Conservation (phyloP, 371 early-diverging fungal species). For the Haplosporangium sp. region DNA sequence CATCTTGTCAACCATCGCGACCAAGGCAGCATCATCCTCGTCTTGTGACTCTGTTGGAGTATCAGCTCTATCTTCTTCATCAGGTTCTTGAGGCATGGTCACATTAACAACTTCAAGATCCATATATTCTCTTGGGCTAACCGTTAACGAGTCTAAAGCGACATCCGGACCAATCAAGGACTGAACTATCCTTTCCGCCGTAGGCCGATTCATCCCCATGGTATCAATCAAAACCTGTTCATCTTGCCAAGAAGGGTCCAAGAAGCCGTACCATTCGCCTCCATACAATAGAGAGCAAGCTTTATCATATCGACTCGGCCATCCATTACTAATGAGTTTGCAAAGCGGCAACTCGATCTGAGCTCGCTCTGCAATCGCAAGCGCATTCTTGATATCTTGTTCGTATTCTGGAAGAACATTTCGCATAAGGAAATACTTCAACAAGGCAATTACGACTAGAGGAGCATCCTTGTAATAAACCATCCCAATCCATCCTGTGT, state of each 20-base stretch:
- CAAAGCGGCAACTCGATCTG: slow-evolving; percentile 64
- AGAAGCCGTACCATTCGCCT: slow-evolving; percentile 41
- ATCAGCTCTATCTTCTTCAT: not conserved
- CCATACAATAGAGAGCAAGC: slow-evolving; percentile 63
- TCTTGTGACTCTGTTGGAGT: not conserved
- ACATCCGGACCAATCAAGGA: slow-evolving; percentile 19
- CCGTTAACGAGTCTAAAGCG: slow-evolving; percentile 7
- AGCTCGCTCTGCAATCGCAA: slow-evolving; percentile 60
- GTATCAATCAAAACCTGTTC: slow-evolving; percentile 2
- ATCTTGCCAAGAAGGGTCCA: slow-evolving; percentile 23
- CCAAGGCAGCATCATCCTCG: slow-evolving; percentile 14
- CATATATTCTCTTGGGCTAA: slow-evolving; percentile 19
- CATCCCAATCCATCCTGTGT: slow-evolving; percentile 59
- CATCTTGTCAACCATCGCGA: slow-evolving; percentile 37
- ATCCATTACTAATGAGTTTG: slow-evolving; percentile 51
- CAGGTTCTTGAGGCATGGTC: slow-evolving; percentile 14
- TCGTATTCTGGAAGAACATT: slow-evolving; percentile 68
- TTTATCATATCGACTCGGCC: slow-evolving; percentile 63
- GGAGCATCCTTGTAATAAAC: slow-evolving; percentile 63
- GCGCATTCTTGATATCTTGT: slow-evolving; percentile 62
- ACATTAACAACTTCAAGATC: slow-evolving; percentile 35
- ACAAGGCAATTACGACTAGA: slow-evolving; percentile 60
- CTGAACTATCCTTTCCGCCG: slow-evolving; percentile 25
- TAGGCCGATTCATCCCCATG: slow-evolving; percentile 24
- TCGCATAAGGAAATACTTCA: slow-evolving; percentile 67